Evolutionary conservation across 1,139 yeast genomes (phyloP).

Genomic region (Nakaseomyces delphensis): DNA sequence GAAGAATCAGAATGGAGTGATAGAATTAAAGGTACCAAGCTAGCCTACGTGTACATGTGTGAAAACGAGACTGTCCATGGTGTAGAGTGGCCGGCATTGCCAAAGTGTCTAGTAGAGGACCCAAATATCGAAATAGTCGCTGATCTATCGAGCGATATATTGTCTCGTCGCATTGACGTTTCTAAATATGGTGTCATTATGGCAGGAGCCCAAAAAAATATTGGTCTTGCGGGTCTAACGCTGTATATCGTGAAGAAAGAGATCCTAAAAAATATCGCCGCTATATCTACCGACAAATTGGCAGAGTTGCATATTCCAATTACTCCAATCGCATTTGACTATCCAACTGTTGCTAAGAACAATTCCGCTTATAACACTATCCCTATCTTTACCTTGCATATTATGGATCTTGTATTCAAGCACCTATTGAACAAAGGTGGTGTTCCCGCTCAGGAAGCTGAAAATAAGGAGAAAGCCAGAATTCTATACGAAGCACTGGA

Average conservation of each 20-base stretch:
- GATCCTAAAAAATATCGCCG: constrained; percentile 44
- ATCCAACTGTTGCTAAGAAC: constrained; percentile 75
- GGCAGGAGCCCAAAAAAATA: constrained; percentile 98
- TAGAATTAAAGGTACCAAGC: constrained; percentile 37
- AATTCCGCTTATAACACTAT: constrained; percentile 93
- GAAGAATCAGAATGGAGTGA: constrained; percentile 53
- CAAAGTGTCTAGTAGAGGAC: constrained; percentile 50
- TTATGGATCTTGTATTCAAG: constrained; percentile 69
- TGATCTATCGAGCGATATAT: constrained; percentile 88
- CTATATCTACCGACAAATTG: constrained; percentile 57
- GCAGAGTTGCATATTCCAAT: constrained; percentile 55
- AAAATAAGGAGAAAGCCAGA: constrained; percentile 53
- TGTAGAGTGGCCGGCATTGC: constrained; percentile 61
- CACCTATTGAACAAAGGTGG: constrained; percentile 57
- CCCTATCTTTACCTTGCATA: constrained; percentile 84
- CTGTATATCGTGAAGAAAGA: constrained; percentile 80
- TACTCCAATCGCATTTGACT: constrained; percentile 82
- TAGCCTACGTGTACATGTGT: constrained; percentile 82
- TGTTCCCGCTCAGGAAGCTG: constrained; percentile 44
- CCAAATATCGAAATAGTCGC: constrained; percentile 69
- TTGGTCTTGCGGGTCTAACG: constrained; percentile 92
- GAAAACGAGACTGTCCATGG: constrained; percentile 97
- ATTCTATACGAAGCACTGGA: constrained; percentile 59
- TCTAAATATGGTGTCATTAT: constrained; percentile 75
- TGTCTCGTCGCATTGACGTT: constrained; percentile 73